Percentiles rank a stretch among this genome's conserved stretches.
phyloP scores from a whole-genome alignment of 1,284 basidiomycete species.

The Fomitopsis pinicola region DNA sequence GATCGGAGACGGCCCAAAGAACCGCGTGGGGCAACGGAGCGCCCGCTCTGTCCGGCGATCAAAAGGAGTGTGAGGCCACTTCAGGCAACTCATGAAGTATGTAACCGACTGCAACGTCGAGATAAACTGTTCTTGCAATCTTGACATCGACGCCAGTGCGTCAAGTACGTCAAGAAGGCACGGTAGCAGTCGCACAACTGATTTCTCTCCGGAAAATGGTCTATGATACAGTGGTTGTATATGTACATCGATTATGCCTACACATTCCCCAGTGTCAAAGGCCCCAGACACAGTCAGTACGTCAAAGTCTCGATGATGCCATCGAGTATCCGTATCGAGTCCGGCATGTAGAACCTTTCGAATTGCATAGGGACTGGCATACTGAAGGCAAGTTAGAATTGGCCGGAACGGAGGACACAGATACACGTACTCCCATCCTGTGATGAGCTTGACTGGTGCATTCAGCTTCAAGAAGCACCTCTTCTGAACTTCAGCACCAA shows the following conservation, averaged over 20 bases:
- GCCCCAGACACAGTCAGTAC: slow-evolving; percentile 59
- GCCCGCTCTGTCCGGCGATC: not conserved
- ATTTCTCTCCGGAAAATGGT: too few relatives aligned
- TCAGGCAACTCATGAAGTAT: too few relatives aligned
- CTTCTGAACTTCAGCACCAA: slow-evolving; percentile 83
- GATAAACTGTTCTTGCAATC: too few relatives aligned
- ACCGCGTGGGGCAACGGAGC: too few relatives aligned
- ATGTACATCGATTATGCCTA: too few relatives aligned
- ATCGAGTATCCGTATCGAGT: slow-evolving; percentile 79
- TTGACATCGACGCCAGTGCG: too few relatives aligned
- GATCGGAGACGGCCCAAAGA: too few relatives aligned
- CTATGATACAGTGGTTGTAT: too few relatives aligned
- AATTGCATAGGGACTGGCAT: slow-evolving; percentile 79
- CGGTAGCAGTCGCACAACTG: too few relatives aligned
- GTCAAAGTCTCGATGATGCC: slow-evolving; percentile 79
- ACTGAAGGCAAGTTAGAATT: slow-evolving; percentile 33
- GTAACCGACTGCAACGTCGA: too few relatives aligned
- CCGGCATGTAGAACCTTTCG: slow-evolving; percentile 90
- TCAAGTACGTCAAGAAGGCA: too few relatives aligned
- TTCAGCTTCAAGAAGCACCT: slow-evolving; percentile 83
- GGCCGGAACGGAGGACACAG: slow-evolving; percentile 10
- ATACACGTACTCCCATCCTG: slow-evolving; percentile 85
- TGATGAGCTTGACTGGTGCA: slow-evolving; percentile 83
- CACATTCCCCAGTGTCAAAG: slow-evolving; percentile 34
- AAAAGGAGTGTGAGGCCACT: not conserved